phyloP scores from a whole-genome alignment of 176 grass and related monocot genomes.

The Pontederia crassipes region DNA sequence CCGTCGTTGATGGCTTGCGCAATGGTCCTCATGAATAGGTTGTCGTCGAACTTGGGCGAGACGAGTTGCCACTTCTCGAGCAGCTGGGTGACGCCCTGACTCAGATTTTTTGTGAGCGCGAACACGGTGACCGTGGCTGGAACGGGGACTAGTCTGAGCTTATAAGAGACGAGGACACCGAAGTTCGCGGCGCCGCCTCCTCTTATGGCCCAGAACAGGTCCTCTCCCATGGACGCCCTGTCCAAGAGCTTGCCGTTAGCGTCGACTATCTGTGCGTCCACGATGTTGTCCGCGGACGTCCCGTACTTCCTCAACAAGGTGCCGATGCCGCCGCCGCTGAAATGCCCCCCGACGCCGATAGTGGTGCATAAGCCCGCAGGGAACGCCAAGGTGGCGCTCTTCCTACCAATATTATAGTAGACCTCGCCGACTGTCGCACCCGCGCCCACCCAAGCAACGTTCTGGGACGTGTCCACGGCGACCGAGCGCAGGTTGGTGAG shows the following conservation, averaged over 20 bases:
- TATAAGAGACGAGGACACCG: neutral
- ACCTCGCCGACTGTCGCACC: neutral
- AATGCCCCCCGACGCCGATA: neutral
- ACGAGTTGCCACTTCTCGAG: neutral
- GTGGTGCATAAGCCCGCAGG: neutral
- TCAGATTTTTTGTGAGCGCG: neutral
- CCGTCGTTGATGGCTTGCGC: neutral
- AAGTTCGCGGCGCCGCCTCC: neutral
- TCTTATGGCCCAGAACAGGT: no score
- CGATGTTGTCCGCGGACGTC: neutral
- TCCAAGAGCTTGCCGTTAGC: neutral
- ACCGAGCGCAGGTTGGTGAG: neutral
- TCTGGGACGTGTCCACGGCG: neutral
- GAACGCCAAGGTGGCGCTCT: neutral
- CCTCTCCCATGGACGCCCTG: neutral
- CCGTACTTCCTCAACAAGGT: conserved; percentile 1
- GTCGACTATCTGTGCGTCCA: neutral
- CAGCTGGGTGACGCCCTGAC: neutral
- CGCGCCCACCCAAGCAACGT: neutral
- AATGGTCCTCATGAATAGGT: neutral
- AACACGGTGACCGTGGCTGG: neutral
- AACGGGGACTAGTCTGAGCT: neutral
- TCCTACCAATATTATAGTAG: neutral
- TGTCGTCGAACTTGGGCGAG: neutral
- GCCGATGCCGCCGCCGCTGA: neutral